Evolutionary conservation across 1,284 basidiomycete genomes (phyloP), one percentile per base, ranked within the genome.

Genomic region (Naganishia liquefaciens): DNA sequence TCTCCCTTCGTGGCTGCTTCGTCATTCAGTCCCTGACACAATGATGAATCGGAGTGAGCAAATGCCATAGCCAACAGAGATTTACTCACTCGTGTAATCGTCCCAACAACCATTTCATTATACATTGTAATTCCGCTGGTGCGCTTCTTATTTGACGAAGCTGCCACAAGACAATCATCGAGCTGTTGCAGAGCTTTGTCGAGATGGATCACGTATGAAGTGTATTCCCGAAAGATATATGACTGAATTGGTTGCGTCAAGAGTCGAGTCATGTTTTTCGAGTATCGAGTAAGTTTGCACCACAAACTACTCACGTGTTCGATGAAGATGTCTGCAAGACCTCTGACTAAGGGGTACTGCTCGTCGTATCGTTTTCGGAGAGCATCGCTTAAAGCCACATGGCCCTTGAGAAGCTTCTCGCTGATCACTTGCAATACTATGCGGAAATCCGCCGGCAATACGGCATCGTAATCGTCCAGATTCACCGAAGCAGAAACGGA

Each of bases 301-400:
- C 51, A 15, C 39, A 40, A n/a, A 63, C 65, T 25, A 83, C 90
- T 79, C 74, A 94, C 93, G 79, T 93, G 93, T 15, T 89, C 86
- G 40, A 92, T 89, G 78, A 96, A 97, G 15, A 96, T 90, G 72
- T 95, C 92, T 42, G 93, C 93, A 42, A 97, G 82, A 42, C 88
- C 90, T 61, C 93, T 84, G 42, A 96, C 93, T 25, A 96, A 84
- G 3, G 93, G 93, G 73, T 89, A 95, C 75, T 95, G 91, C 72
- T 94, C 91, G 66, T 93, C 91, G 68, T 94, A 95, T 50, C 92
- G 83, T 79, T 89, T 92, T 73, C 85, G 85, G 70, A 97, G 79
- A 25, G 88, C 88, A 53, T 90, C 87, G 61, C 87, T 88, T 28
- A 96, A 83, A 70, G 87, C 85, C 71, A 88, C 83, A 77, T 97